Evolutionary conservation across 305 asterid species (phyloP).

Genomic region (Fraxinus greggii): DNA sequence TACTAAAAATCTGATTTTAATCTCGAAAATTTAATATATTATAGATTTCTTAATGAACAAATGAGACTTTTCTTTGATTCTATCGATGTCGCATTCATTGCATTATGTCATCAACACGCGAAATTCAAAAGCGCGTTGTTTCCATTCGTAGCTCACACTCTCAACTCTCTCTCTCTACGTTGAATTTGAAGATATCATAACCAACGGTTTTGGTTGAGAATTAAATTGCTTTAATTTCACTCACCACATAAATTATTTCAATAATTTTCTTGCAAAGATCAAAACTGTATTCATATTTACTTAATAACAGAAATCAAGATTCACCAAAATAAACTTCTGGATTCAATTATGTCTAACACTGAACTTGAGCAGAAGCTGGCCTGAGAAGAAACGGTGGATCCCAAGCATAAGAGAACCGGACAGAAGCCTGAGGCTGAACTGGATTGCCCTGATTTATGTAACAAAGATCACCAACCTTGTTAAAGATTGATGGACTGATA

Average conservation of each 20-base stretch:
- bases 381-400: conserved; percentile 19
- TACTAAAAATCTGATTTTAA: too few relatives aligned
- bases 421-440: not conserved
- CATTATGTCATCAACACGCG: not conserved
- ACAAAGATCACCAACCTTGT: conserved; percentile 6
- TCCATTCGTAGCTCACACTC: not conserved
- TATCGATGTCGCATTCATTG: not conserved
- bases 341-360: not conserved
- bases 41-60: not conserved
- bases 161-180: not conserved
- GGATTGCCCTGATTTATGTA: conserved; percentile 6
- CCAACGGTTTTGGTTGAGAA: not conserved
- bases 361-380: not conserved
- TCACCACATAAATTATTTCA: not conserved
- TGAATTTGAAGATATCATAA: not conserved
- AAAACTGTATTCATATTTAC: not conserved
- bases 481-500: conserved; percentile 15
- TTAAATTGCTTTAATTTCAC: not conserved
- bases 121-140: not conserved
- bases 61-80: not conserved
- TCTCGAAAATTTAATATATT: too few relatives aligned
- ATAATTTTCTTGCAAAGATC: not conserved
- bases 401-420: conserved; percentile 26
- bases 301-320: not conserved
- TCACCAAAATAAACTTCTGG: not conserved